Evolutionary conservation across 2,329 filamentous ascomycete species (phyloP), one percentile per base, ranked within the genome.

Genomic region (Proliferodiscus dingleyae): DNA sequence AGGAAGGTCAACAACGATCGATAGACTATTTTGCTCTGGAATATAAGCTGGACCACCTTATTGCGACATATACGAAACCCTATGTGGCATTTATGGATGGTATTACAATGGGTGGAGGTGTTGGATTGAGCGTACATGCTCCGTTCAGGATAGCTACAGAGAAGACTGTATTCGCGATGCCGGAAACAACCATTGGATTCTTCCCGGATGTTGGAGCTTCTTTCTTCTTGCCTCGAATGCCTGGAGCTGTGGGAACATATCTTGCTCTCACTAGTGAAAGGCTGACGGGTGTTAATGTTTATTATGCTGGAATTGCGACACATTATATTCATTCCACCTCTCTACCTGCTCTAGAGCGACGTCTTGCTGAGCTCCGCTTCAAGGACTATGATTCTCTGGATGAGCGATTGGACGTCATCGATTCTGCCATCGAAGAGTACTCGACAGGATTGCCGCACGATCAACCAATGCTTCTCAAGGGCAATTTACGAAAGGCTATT

Each of bases 201-300:
- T 98, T 98, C 75, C 93, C 94, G 5, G 94, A 98, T 62, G 93
- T 98, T 39, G 93, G 93, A 50, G 94, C 85, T 24, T 94, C 88
- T 9, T 98, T 97, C 73, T 97, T 97, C 75, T 74, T 98, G 43
- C 88, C 93, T 13, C 79, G 89, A 52, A 82, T 98, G 74, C 82
- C 94, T 59, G 93, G 93, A 40, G 73, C 82, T 48, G 69, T 95
- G 45, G 93, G 93, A 46, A 95, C 87, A 16, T 98, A 97, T 68
- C 81, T 98, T 34, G 93, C 89, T 16, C 74, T 98, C 53, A 98
- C 93, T 6, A 93, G 89, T 62, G 85, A 91, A 62, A 79, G 81
- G 52, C 71, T 98, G 52, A 82, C 76, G 50, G 93, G 93, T 34
- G 84, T 83, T 10, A 87, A 97, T 64, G 85, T 84, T 42, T 90